Evolutionary conservation across 306 rosid genomes (phyloP).

Genomic region (Acacia acuminata): DNA sequence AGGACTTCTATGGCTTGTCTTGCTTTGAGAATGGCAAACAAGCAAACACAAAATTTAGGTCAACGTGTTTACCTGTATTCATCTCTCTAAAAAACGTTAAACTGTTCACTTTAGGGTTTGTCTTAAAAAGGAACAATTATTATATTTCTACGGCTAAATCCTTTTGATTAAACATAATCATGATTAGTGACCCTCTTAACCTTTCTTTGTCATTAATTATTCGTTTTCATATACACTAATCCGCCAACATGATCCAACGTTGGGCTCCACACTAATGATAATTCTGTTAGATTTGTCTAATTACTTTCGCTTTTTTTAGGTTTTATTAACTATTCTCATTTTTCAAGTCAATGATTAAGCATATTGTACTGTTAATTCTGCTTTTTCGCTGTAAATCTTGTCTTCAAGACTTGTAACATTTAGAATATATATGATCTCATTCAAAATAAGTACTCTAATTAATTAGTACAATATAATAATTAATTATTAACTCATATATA

Average conservation of each 20-base stretch:
- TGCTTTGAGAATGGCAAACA: slow-evolving; percentile 33
- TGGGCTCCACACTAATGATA: slow-evolving; percentile 63
- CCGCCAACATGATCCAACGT: slow-evolving; percentile 33
- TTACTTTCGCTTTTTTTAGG: background rate
- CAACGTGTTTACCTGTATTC: slow-evolving; percentile 51
- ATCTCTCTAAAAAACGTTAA: background rate
- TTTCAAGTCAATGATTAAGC: background rate
- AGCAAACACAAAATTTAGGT: slow-evolving; percentile 43
- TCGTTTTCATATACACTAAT: slow-evolving; percentile 25
- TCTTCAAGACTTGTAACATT: background rate
- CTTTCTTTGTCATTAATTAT: slow-evolving; percentile 41
- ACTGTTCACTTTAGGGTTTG: background rate
- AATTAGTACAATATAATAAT: background rate
- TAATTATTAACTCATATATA: background rate
- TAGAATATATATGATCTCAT: background rate
- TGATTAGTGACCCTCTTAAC: slow-evolving; percentile 38
- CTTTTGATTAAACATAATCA: slow-evolving; percentile 34
- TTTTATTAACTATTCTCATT: background rate
- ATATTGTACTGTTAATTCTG: background rate
- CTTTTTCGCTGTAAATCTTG: background rate
- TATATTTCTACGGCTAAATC: slow-evolving; percentile 19
- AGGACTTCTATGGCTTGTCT: background rate
- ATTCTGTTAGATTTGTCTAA: slow-evolving; percentile 21
- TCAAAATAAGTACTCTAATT: background rate
- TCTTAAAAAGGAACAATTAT: slow-evolving; percentile 9